Evolutionary conservation across 164 flowering plant species (phyloP), one percentile per base, ranked within the genome.

Genomic region (Nelumbo lutea): DNA sequence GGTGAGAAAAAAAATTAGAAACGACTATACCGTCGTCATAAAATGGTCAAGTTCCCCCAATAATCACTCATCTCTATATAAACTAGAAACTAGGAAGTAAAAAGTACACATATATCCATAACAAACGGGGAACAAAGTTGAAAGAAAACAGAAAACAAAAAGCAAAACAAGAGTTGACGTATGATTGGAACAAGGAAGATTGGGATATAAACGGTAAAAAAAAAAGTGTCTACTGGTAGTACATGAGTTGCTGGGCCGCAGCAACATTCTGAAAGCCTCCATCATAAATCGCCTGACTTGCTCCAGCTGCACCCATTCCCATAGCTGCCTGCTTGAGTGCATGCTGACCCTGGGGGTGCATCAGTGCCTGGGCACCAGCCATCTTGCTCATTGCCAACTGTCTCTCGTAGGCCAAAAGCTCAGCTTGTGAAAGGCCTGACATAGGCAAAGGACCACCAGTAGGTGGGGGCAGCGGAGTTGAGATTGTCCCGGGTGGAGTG

Each of bases 401-500:
- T 3, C 89, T 83, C 65, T 87, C 90, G 59, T 90, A 92, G 58
- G 83, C 83, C 11, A 77, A 77, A 52, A 88, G 83, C 46, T 86
- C 92, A 5, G 84, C 58, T 0, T 85, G 79, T 9, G 91, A 80
- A 13, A 87, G 57, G 4, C 84, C 86, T 0, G 83, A 85, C 27
- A 27, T 27, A 11, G 57, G 13, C 62, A 80, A 70, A 5, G 78
- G 81, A 10, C 77, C 80, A 6, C 78, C 83, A 14, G 84, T 70
- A 6, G 98, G 98, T 8, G 93, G 96, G 1, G 96, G 93, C n/a
- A 91, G 92, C 5, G 96, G 91, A 41, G 81, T 72, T 2, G 93
- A 87, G 73, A 67, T 75, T 11, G 86, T 79, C 40, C 94, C 96
- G 7, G 94, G 89, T 0, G 84, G 91, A 38, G 98, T 91, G 0